Base-by-base conservation (phyloP, 495 filamentous ascomycete species). In the Chaetomidium leptoderma region DNA sequence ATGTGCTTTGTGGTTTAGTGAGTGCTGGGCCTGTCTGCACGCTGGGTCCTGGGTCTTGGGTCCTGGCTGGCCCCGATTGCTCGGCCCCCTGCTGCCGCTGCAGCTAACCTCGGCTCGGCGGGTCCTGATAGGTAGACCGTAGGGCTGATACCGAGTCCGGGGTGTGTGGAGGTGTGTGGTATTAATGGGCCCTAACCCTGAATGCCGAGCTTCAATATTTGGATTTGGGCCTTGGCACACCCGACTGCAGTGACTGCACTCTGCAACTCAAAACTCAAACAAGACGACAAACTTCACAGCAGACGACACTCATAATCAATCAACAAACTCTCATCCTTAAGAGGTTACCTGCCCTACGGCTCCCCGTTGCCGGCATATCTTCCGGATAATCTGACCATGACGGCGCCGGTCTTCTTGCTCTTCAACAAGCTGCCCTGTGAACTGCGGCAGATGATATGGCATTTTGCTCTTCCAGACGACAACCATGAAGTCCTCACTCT, bases 81-180 rank as follows among this genome's bases (percentile, higher is more conserved):
- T 19, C 39, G 29, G 47, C 40, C 30, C 21, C 24, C 24, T 44
- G 53, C 32, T 52, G 62, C 48, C 49, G 58, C 49, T 37, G 30
- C 58, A 58, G 40, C 29, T 46, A 58, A 61, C 63, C 63, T 66
- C 63, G 63, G 63, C 63, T 55, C 57, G 50, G 54, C 54, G 45
- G 45, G 39, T 37, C 39, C 43, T 57, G 53, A 61, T 66, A 43
- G n/a, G n/a, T n/a, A n/a, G n/a, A n/a, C n/a, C n/a, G n/a, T n/a
- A n/a, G 51, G 51, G 51, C 51, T 53, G 51, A 53, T 37, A 19
- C 36, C 27, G 14, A 17, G 16, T 17, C 52, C 33, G 37, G 29
- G 17, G 26, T 53, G 2, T 33, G 30, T 14, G 17, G 29, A 1
- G 4, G 6, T 26, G 23, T 26, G 43, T 9, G 7, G 21, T 1